Conservation (phyloP, 768 basidiomycete genomes). For the Phlebiopsis gigantea region DNA sequence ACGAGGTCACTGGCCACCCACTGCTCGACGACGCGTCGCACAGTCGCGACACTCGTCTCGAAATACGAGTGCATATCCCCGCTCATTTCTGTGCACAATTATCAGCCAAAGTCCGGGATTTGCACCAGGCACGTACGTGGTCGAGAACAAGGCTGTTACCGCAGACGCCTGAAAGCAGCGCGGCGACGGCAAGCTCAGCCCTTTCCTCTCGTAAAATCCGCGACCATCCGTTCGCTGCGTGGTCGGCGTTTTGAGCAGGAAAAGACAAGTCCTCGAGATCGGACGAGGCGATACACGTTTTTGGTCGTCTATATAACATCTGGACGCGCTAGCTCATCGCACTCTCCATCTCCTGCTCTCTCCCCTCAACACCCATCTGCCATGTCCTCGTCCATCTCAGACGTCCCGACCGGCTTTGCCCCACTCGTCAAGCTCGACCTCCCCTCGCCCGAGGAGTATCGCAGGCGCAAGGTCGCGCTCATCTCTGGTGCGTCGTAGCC, state of each 20-base stretch:
- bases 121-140: background rate
- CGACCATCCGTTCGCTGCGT: background rate
- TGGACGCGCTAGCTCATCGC: background rate
- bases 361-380: slow-evolving; percentile 1
- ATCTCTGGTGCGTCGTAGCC: slow-evolving; percentile 64
- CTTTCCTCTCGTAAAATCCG: background rate
- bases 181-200: background rate
- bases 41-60: slow-evolving; percentile 15
- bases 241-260: background rate
- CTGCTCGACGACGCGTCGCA: slow-evolving; percentile 13
- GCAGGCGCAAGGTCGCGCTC: slow-evolving; percentile 88
- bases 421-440: slow-evolving; percentile 49
- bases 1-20: background rate
- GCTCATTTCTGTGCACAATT: background rate
- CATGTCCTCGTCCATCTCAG: slow-evolving; percentile 34
- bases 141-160: background rate
- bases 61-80: slow-evolving; percentile 14
- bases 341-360: background rate
- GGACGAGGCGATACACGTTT: background rate
- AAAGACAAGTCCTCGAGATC: background rate
- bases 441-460: slow-evolving; percentile 76
- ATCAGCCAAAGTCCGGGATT: background rate
- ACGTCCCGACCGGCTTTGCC: slow-evolving; percentile 26
- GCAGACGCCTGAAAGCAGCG: background rate
- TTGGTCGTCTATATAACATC: slow-evolving; percentile 2